Percentiles rank a stretch among this genome's conserved stretches.
These are phyloP conservation scores for Lanmaoa rubissima DNA, from an alignment of 768 basidiomycete species.

Conservation along the genomic window DNA sequence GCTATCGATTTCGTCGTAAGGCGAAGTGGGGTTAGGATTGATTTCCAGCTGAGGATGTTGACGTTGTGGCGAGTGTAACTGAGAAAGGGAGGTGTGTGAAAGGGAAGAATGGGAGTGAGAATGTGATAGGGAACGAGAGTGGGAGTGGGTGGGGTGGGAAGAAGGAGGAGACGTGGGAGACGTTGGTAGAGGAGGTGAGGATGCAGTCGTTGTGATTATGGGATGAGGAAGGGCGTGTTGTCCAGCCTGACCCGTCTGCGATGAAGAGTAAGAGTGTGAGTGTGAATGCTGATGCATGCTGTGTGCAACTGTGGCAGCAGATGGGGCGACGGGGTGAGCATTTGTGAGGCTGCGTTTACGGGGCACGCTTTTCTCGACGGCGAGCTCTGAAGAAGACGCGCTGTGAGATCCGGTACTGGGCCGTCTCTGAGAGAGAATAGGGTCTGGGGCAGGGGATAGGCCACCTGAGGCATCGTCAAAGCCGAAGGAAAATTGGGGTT, in stretches of 20 bases:
- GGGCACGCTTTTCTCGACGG: constrained; percentile 51
- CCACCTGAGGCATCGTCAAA: constrained; percentile 39
- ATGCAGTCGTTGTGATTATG: constrained; percentile 32
- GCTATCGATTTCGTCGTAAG: constrained; percentile 64
- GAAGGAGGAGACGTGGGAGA: constrained; percentile 27
- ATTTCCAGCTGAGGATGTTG: constrained; percentile 30
- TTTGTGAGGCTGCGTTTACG: constrained; percentile 65
- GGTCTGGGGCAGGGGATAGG: constrained; percentile 30
- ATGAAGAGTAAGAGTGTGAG: constrained; percentile 24
- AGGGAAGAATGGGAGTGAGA: constrained; percentile 23
- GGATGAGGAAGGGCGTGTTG: constrained; percentile 24
- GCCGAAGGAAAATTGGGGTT: constrained; percentile 49
- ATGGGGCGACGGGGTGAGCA: constrained; percentile 36
- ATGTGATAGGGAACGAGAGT: constrained; percentile 19
- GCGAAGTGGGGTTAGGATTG: constrained; percentile 22
- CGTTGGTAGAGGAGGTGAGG: constrained; percentile 27
- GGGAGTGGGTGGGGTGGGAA: constrained; percentile 23
- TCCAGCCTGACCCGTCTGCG: constrained; percentile 5
- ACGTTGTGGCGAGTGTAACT: constrained; percentile 18
- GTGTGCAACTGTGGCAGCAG: constrained; percentile 8
- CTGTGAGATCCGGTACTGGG: constrained; percentile 40
- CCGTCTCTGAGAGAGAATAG: constrained; percentile 31
- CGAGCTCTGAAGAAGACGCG: constrained; percentile 46
- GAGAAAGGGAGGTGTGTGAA: constrained; percentile 25
- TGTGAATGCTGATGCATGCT: constrained; percentile 28